phyloP scores from a whole-genome alignment of 192 early-diverging fungal species.

The Coemansia asiatica region DNA sequence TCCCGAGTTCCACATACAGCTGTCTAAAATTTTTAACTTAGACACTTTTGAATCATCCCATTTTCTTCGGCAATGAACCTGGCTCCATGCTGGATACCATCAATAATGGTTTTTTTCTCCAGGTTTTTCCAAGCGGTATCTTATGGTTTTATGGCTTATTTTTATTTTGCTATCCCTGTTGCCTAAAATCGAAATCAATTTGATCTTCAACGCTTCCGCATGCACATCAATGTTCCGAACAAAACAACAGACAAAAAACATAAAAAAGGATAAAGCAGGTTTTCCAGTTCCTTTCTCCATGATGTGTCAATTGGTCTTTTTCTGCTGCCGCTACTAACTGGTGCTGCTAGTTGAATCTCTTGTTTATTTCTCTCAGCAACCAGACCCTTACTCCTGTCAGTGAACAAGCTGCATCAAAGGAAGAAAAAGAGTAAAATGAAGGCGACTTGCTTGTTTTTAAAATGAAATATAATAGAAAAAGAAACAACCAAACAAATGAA shows the following conservation, averaged over 20 bases:
- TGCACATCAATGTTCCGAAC: not conserved
- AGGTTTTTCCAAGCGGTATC: too few relatives aligned
- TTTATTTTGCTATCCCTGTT: not conserved
- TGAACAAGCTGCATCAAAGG: too few relatives aligned
- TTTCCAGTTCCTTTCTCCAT: not conserved
- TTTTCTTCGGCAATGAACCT: too few relatives aligned
- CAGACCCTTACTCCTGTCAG: too few relatives aligned
- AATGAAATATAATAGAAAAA: not conserved
- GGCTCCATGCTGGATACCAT: too few relatives aligned
- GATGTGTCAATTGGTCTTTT: not conserved
- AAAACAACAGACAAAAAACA: not conserved
- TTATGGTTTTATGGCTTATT: not conserved
- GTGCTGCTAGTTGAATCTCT: too few relatives aligned
- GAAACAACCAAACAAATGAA: not conserved
- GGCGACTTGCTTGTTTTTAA: not conserved
- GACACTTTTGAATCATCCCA: too few relatives aligned
- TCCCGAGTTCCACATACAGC: too few relatives aligned
- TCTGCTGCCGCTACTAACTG: too few relatives aligned
- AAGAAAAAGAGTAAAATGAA: not conserved
- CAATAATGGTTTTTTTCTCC: too few relatives aligned
- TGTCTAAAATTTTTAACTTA: too few relatives aligned
- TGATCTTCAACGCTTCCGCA: not conserved
- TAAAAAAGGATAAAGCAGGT: not conserved
- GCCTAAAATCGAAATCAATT: not conserved
- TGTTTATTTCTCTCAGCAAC: too few relatives aligned